phyloP scores from a whole-genome alignment of 805 yeast species.

The Saturnispora besseyi region DNA sequence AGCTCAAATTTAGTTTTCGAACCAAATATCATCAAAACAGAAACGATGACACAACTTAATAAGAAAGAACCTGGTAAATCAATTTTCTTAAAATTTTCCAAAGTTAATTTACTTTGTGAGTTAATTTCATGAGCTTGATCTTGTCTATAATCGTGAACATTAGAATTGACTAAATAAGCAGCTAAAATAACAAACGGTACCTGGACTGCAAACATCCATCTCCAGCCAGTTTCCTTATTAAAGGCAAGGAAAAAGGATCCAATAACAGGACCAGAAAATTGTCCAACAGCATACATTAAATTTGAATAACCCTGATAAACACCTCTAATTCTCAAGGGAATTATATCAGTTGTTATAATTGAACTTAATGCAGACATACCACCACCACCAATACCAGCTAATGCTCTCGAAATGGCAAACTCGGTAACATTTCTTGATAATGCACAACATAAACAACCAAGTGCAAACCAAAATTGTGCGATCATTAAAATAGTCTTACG shows the following conservation, averaged over 20 bases:
- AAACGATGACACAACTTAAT: conserved; percentile 27
- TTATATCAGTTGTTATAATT: conserved; percentile 47
- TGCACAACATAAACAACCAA: conserved; percentile 38
- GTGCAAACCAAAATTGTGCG: conserved; percentile 36
- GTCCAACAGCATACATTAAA: conserved; percentile 31
- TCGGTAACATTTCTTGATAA: conserved; percentile 34
- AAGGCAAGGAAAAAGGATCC: conserved; percentile 32
- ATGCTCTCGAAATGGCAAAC: conserved; percentile 41
- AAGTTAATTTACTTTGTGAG: conserved; percentile 24
- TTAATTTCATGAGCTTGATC: conserved; percentile 16
- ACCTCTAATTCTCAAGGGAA: conserved; percentile 44
- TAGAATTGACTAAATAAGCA: conserved; percentile 18
- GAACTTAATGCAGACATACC: conserved; percentile 44
- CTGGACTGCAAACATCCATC: conserved; percentile 36
- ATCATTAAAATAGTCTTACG: conserved; percentile 36
- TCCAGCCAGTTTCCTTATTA: conserved; percentile 33
- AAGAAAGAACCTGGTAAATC: conserved; percentile 35
- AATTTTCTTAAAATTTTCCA: conserved; percentile 28
- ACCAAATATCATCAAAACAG: conserved; percentile 27
- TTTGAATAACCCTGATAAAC: conserved; percentile 44
- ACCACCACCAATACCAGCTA: conserved; percentile 54
- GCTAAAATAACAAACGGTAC: conserved; percentile 31
- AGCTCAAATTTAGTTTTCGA: conserved; percentile 2
- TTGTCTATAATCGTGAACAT: conserved; percentile 28
- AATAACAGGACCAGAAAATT: conserved; percentile 36